These are phyloP conservation scores for Salmacisia buchloeana DNA, from an alignment of 1,284 basidiomycete genomes.

Conservation along the genomic window DNA sequence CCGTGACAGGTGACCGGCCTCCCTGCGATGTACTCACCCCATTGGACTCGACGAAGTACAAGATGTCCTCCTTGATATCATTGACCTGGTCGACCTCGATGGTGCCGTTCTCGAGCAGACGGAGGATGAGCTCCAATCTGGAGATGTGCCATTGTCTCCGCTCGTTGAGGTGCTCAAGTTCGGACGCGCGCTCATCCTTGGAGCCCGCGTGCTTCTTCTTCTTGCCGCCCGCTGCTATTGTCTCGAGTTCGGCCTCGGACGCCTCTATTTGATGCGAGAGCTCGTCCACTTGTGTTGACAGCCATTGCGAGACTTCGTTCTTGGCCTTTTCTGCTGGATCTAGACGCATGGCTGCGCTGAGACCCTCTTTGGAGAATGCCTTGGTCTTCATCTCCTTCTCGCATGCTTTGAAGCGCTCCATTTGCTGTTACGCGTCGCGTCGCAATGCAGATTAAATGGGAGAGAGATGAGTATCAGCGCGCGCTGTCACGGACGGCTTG, in stretches of 20 bases:
- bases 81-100: constrained; percentile 74
- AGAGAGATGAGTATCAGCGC: too few species aligned
- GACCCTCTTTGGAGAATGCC: constrained; percentile 97
- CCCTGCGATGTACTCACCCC: constrained; percentile 53
- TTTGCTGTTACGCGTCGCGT: constrained; percentile 66
- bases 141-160: constrained; percentile 91
- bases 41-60: constrained; percentile 95
- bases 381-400: constrained; percentile 99
- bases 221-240: constrained; percentile 67
- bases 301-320: constrained; percentile 68
- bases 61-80: constrained; percentile 85
- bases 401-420: constrained; percentile 99
- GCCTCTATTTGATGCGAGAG: constrained; percentile 87
- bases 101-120: constrained; percentile 89
- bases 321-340: constrained; percentile 97
- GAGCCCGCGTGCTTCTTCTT: constrained; percentile 65
- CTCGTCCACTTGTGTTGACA: constrained; percentile 66
- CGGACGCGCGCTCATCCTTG: constrained; percentile 68
- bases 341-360: constrained; percentile 86
- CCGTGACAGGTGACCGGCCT: neutral
- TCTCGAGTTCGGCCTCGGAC: constrained; percentile 91
- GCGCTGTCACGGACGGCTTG: too few species aligned
- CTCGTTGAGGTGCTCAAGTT: constrained; percentile 85
- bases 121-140: constrained; percentile 84
- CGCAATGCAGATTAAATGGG: constrained; percentile 21